A percentile compares a stretch with the other conserved stretches of the same genome.
These are phyloP conservation scores for Citeromyces nyonsensis DNA, from an alignment of 805 yeast genomes.

Conservation along the genomic window DNA sequence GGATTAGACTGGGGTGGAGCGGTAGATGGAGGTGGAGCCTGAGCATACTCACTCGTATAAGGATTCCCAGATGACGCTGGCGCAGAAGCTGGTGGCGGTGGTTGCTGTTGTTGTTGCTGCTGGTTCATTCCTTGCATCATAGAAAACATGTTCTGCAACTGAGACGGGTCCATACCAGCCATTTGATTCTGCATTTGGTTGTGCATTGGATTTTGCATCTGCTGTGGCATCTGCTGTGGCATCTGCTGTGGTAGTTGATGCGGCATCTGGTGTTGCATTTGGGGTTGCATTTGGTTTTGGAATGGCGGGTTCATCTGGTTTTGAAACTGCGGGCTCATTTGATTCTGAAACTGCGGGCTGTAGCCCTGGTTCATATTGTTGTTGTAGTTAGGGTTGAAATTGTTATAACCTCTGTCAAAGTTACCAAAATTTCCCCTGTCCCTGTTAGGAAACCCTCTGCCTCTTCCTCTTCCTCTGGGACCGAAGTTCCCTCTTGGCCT, in stretches of 20 bases:
- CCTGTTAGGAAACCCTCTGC: constrained; percentile 3
- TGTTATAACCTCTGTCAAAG: constrained; percentile 2
- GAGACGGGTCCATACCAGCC: neutral
- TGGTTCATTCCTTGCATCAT: constrained; percentile 1
- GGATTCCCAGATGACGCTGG: constrained; percentile 2
- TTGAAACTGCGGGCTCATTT: no score
- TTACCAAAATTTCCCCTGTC: constrained; percentile 3
- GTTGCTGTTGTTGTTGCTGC: constrained; percentile 1
- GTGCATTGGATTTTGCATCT: constrained; percentile 2
- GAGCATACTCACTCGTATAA: constrained; percentile 1
- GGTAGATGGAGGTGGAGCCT: constrained; percentile 3
- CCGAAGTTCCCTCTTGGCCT: no score
- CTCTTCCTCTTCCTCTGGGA: constrained; percentile 3
- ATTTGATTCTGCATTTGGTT: constrained; percentile 2
- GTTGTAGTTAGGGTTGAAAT: neutral
- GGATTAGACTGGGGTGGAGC: constrained; percentile 9
- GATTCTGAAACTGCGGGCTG: neutral
- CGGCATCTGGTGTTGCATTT: constrained; percentile 5
- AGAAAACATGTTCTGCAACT: neutral
- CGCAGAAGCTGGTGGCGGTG: constrained; percentile 4
- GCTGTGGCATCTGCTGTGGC: constrained; percentile 5
- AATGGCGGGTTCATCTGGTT: constrained; percentile 3
- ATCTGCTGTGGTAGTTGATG: constrained; percentile 5
- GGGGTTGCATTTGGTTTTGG: constrained; percentile 7
- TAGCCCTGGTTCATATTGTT: constrained; percentile 2